Evolutionary conservation across 352 stramenopile species (phyloP).

Genomic region (Pythium dissotocum): DNA sequence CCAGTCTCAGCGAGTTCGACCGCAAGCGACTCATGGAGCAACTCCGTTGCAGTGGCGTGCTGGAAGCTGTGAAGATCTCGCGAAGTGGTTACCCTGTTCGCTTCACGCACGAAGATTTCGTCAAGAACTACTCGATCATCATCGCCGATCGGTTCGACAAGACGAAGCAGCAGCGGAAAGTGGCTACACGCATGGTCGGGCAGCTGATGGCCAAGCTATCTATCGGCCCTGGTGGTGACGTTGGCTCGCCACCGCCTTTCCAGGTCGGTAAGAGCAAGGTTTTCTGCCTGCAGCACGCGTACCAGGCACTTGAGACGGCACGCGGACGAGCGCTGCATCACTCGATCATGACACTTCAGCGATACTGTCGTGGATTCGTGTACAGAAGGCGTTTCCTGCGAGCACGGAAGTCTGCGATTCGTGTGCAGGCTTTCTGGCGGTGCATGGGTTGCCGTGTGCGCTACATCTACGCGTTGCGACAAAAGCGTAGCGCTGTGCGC

Average conservation of each 20-base stretch:
- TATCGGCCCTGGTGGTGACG: constrained; percentile 32
- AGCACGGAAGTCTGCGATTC: constrained; percentile 45
- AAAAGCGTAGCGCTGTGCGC: constrained; percentile 45
- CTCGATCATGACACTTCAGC: constrained; percentile 71
- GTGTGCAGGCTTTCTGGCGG: constrained; percentile 59
- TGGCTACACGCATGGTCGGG: constrained; percentile 50
- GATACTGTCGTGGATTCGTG: constrained; percentile 71
- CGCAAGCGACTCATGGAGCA: constrained; percentile 76
- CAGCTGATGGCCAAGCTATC: constrained; percentile 41
- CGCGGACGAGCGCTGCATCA: constrained; percentile 68
- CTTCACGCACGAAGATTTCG: constrained; percentile 92
- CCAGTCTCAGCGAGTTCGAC: constrained; percentile 62
- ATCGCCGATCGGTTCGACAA: constrained; percentile 43
- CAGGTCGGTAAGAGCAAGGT: constrained; percentile 85
- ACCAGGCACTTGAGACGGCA: constrained; percentile 64
- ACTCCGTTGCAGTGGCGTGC: constrained; percentile 82
- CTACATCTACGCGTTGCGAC: constrained; percentile 41
- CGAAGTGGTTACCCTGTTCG: constrained; percentile 93
- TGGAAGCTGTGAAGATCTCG: constrained; percentile 90
- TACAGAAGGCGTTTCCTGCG: constrained; percentile 50
- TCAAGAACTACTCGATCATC: constrained; percentile 82
- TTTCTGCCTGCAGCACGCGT: constrained; percentile 68
- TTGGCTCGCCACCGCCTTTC: constrained; percentile 46
- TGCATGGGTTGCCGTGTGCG: constrained; percentile 43
- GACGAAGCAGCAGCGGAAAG: constrained; percentile 49